phyloP scores from a whole-genome alignment of 805 yeast genomes.

The Kazachstania bromeliacearum region DNA sequence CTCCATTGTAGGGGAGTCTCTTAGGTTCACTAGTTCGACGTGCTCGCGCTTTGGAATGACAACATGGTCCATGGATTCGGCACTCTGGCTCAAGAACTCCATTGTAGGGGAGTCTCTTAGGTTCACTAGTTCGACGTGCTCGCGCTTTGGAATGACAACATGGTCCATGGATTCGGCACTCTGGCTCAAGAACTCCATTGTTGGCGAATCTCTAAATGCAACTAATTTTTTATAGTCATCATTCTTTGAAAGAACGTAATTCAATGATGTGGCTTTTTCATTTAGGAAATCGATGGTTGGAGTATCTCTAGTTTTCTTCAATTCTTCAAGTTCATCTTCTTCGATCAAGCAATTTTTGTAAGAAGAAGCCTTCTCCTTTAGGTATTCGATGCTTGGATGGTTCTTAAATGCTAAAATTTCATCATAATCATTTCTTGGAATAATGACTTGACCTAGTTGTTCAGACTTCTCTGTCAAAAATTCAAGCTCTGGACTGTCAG shows the following conservation, averaged over 20 bases:
- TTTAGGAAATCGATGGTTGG: background rate
- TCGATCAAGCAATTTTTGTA: background rate
- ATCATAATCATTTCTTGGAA: background rate
- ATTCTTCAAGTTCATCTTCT: background rate
- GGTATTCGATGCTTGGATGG: background rate
- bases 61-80: background rate
- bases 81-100: background rate
- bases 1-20: conserved; percentile 14
- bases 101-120: conserved; percentile 1
- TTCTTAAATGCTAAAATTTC: background rate
- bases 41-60: background rate
- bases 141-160: conserved; percentile 9
- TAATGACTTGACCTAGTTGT: background rate
- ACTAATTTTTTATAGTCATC: conserved; percentile 2
- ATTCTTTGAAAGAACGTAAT: no score
- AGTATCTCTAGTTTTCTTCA: background rate
- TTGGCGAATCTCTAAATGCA: background rate
- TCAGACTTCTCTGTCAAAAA: conserved; percentile 3
- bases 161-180: background rate
- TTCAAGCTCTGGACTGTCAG: conserved; percentile 5
- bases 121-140: conserved; percentile 6
- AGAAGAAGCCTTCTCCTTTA: background rate
- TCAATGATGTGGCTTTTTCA: background rate
- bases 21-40: background rate
- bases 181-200: background rate